A percentile compares a stretch with the other conserved stretches of the same genome.
These are phyloP conservation scores for Fonsecaea monophora DNA, from an alignment of 2,329 filamentous ascomycete species.

Conservation along the genomic window DNA sequence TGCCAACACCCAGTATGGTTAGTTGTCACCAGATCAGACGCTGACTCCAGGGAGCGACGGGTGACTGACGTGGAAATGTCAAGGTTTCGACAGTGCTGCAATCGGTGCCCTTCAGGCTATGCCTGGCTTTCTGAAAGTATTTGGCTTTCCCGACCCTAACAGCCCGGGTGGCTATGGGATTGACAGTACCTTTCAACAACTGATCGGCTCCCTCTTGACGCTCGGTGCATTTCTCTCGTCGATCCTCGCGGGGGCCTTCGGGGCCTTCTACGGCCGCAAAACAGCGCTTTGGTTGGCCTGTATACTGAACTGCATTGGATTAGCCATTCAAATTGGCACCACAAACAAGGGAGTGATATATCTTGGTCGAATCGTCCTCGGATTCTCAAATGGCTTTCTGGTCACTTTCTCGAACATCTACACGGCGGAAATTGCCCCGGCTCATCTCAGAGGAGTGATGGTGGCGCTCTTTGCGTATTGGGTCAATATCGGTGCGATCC, in stretches of 20 bases:
- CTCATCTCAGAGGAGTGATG: slow-evolving; percentile 57
- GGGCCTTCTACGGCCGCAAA: slow-evolving; percentile 12
- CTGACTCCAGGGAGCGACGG: not conserved
- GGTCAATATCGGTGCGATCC: slow-evolving; percentile 37
- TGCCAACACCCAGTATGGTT: slow-evolving; percentile 17
- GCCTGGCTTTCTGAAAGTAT: slow-evolving; percentile 18
- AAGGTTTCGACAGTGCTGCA: slow-evolving; percentile 24
- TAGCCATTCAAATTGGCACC: slow-evolving; percentile 16
- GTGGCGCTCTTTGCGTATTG: slow-evolving; percentile 54
- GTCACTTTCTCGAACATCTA: slow-evolving; percentile 58
- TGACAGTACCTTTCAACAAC: slow-evolving; percentile 14
- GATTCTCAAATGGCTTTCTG: slow-evolving; percentile 49
- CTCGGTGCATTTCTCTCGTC: slow-evolving; percentile 16
- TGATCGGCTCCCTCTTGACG: slow-evolving; percentile 17
- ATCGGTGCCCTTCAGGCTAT: slow-evolving; percentile 17
- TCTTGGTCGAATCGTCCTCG: slow-evolving; percentile 15
- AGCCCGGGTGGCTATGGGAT: slow-evolving; percentile 11
- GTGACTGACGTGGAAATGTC: slow-evolving; percentile 3
- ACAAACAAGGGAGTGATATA: slow-evolving; percentile 18
- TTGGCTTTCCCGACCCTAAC: slow-evolving; percentile 8
- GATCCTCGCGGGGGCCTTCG: slow-evolving; percentile 8
- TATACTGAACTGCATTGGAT: slow-evolving; percentile 7
- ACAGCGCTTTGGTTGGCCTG: slow-evolving; percentile 17
- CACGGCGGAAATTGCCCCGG: slow-evolving; percentile 56
- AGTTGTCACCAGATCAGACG: not conserved